Percentiles rank a stretch among this genome's conserved stretches.
These are phyloP conservation scores for Xylaria curta DNA, from an alignment of 495 filamentous ascomycete species.

Conservation along the genomic window DNA sequence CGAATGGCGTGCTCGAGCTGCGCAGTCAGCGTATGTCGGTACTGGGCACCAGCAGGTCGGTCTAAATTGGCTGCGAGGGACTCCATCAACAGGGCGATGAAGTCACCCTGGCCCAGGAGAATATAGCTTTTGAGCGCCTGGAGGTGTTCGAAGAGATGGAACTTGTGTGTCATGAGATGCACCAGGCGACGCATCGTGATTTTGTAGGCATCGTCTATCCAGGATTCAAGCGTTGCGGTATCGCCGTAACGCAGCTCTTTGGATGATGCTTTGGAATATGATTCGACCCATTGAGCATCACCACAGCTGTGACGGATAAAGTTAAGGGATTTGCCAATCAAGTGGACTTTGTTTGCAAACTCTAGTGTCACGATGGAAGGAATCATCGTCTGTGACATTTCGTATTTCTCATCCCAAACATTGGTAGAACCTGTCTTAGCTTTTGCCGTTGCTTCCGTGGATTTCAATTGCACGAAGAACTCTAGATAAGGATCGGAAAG, in stretches of 20 bases:
- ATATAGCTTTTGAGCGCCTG: slow-evolving; percentile 93
- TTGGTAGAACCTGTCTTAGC: slow-evolving; percentile 69
- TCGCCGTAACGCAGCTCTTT: slow-evolving; percentile 94
- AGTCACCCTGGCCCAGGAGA: slow-evolving; percentile 93
- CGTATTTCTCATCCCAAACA: slow-evolving; percentile 98
- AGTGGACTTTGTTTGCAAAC: slow-evolving; percentile 92
- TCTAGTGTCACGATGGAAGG: slow-evolving; percentile 90
- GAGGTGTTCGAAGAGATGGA: slow-evolving; percentile 91
- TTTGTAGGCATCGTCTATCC: slow-evolving; percentile 96
- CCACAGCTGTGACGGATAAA: slow-evolving; percentile 96
- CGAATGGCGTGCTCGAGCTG: slow-evolving; percentile 98
- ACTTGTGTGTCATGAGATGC: slow-evolving; percentile 89
- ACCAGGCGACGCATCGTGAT: slow-evolving; percentile 97
- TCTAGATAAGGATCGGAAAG: slow-evolving; percentile 94
- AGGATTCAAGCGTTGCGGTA: slow-evolving; percentile 86
- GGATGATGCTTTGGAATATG: slow-evolving; percentile 91
- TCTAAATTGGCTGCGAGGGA: slow-evolving; percentile 90
- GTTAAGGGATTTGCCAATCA: slow-evolving; percentile 97
- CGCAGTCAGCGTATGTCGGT: slow-evolving; percentile 92
- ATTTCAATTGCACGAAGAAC: slow-evolving; percentile 90
- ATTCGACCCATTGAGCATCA: slow-evolving; percentile 94
- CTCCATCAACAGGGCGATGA: slow-evolving; percentile 97
- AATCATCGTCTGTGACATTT: slow-evolving; percentile 81
- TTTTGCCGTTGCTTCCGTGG: slow-evolving; percentile 59
- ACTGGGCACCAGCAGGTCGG: slow-evolving; percentile 92